Percentiles rank a stretch among this genome's conserved stretches.
These are phyloP conservation scores for Rubus parviflorus DNA, from an alignment of 306 rosid genomes.

Conservation along the genomic window DNA sequence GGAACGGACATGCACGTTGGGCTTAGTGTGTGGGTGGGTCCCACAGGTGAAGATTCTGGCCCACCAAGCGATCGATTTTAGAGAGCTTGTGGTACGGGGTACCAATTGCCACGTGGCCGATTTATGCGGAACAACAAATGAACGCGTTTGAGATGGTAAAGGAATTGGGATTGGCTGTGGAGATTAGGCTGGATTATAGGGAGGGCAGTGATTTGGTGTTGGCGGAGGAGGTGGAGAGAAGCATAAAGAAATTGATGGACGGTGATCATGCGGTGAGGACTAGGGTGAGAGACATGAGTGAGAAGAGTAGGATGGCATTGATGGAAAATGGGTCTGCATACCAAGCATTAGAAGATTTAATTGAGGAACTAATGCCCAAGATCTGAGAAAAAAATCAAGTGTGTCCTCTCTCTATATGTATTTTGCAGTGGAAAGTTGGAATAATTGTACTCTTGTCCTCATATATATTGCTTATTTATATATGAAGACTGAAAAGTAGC, in stretches of 20 bases:
- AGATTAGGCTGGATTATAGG: slow-evolving; percentile 50
- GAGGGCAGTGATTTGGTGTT: slow-evolving; percentile 34
- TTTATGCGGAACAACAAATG: slow-evolving; percentile 54
- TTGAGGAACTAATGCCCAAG: slow-evolving; percentile 18
- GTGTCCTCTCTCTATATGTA: neutral
- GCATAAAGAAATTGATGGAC: slow-evolving; percentile 36
- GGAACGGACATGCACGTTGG: slow-evolving; percentile 35
- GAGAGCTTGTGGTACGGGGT: slow-evolving; percentile 67
- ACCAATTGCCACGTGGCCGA: slow-evolving; percentile 64
- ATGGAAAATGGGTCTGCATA: slow-evolving; percentile 41
- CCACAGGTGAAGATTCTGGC: slow-evolving; percentile 51
- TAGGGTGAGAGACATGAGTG: slow-evolving; percentile 45
- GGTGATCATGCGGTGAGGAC: slow-evolving; percentile 27
- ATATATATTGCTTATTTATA: neutral
- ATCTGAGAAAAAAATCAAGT: neutral
- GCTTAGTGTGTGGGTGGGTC: slow-evolving; percentile 54
- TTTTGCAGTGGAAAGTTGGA: neutral
- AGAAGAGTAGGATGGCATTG: slow-evolving; percentile 24
- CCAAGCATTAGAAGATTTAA: slow-evolving; percentile 13
- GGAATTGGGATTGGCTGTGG: slow-evolving; percentile 59
- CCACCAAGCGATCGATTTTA: slow-evolving; percentile 33
- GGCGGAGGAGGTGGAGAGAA: slow-evolving; percentile 39
- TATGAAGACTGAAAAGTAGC: neutral
- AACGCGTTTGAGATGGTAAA: slow-evolving; percentile 62
- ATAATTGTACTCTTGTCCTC: neutral